Conservation (phyloP, 768 basidiomycete genomes). For the Lactarius indigo region DNA sequence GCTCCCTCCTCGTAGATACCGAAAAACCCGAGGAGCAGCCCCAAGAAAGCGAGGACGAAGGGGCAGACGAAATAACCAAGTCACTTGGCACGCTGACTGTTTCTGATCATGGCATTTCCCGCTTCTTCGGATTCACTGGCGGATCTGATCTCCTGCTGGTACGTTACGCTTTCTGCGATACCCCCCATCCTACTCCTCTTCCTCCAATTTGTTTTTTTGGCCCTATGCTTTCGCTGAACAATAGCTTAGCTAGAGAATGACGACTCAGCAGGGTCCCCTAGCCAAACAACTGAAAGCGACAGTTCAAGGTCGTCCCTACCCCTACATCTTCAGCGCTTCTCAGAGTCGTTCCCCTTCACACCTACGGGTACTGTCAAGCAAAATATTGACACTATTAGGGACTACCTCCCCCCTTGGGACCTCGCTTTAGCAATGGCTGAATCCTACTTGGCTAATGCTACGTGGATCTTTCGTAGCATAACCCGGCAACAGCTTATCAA, state of each 20-base stretch:
- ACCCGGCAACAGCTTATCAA: conserved; percentile 67
- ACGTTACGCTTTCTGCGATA: neutral
- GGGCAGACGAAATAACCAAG: conserved; percentile 36
- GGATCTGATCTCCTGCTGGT: conserved; percentile 50
- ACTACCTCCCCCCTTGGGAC: conserved; percentile 42
- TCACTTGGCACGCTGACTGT: conserved; percentile 71
- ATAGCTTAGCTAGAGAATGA: conserved; percentile 17
- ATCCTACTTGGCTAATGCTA: conserved; percentile 58
- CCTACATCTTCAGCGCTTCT: conserved; percentile 27
- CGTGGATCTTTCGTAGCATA: conserved; percentile 64
- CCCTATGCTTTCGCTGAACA: neutral
- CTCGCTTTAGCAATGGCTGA: conserved; percentile 62
- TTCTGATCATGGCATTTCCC: conserved; percentile 60
- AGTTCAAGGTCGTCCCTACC: conserved; percentile 26
- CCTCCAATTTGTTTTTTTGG: neutral
- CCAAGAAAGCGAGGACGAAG: conserved; percentile 36
- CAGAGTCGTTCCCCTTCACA: conserved; percentile 32
- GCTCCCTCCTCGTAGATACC: conserved; percentile 53
- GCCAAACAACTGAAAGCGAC: conserved; percentile 21
- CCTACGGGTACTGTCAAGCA: conserved; percentile 28
- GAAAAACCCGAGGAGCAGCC: conserved; percentile 42
- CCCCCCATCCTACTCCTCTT: neutral
- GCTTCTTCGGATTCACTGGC: conserved; percentile 73
- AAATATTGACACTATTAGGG: conserved; percentile 27
- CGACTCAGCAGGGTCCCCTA: conserved; percentile 15